Base-by-base conservation (phyloP, 1,139 yeast species). In the Hyphopichia pseudoburtonii region DNA sequence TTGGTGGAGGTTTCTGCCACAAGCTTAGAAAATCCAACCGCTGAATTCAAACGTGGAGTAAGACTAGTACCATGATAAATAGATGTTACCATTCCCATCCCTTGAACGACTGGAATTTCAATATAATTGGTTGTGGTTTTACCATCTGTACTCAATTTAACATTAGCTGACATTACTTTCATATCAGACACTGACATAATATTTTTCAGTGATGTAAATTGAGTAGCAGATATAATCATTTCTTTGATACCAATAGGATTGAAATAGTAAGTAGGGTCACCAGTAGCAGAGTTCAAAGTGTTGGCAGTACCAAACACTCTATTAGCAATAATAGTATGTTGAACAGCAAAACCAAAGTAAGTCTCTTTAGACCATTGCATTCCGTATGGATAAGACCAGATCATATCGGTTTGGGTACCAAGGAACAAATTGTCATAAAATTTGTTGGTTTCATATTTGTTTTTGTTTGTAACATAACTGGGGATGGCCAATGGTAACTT, bases 321-420 rank as follows among this genome's bases (percentile, higher is more conserved):
- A 43, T 80, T 77, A 4, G 71, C 53, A 1, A 68, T 67, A n/a
- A 71, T 63, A 3, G 82, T 75, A 49, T 86, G 89, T 32, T 86
- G 78, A 9, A 86, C 70, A 3, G 83, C 95, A 35, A 88, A 63
- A 4, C 90, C 92, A 51, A 67, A 70, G 47, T 63, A 62, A 33
- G 51, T 61, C 26, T 51, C 43, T 7, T 66, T 67, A 21, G 51
- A 52, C 71, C 75, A 80, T 82, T 87, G 86, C 30, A 88, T 60
- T 2, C 88, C 80, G 54, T 86, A 88, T 2, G 97, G 97, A 51
- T 83, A 89, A 1, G 95, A 78, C 82, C 86, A 87, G 4, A 82
- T 76, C 49, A 69, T 83, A 37, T 76, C 62, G 9, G 76, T 73
- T 53, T 86, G 92, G 29, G 65, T 63, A 1, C 73, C 92, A 17